Base-by-base conservation (phyloP, 306 rosid species). In the Ormosia emarginata region DNA sequence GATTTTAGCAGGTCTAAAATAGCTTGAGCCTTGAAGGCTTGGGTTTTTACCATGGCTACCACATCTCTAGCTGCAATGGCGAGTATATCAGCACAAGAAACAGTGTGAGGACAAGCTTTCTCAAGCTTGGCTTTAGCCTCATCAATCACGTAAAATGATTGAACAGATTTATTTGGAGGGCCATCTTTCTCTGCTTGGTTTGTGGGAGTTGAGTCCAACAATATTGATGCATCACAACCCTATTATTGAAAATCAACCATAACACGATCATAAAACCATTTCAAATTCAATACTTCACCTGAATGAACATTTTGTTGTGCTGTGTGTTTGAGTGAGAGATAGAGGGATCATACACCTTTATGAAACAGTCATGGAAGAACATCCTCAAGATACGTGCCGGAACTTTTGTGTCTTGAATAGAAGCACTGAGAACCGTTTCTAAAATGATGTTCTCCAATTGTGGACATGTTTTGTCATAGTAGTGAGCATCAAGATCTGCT, bases 321-420 rank as follows among this genome's bases (percentile, higher is more conserved):
- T 3, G 1, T n/a, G 37, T n/a, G 7, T 34, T 46, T 44, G 69
- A 8, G 34, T 9, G 2, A n/a, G 67, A 17, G 40, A 61, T 24
- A n/a, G 34, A 41, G 2, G 37, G 73, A 39, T 9, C 4, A 66
- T 39, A 8, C 83, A 93, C 98, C 97, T 94, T 90, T 74, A 91
- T 81, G 85, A 91, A 91, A 84, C 94, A 93, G 52, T 91, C 98
- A 66, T 87, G 98, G 86, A 93, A 91, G 86, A 91, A 90, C 92
- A 93, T 88, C 78, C 97, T 86, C 18, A 91, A 82, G 74, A 90
- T 74, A 37, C 93, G 89, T 79, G 98, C 88, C 9, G 94, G 97
- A 32, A 90, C 93, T 86, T 82, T 91, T 5, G 91, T 88, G 43
- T 93, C 94, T 52, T 83, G 36, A 37, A 30, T 70, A 49, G 94